These are phyloP conservation scores for Williopsis jadinii DNA, from an alignment of 1,139 yeast genomes.

Conservation along the genomic window DNA sequence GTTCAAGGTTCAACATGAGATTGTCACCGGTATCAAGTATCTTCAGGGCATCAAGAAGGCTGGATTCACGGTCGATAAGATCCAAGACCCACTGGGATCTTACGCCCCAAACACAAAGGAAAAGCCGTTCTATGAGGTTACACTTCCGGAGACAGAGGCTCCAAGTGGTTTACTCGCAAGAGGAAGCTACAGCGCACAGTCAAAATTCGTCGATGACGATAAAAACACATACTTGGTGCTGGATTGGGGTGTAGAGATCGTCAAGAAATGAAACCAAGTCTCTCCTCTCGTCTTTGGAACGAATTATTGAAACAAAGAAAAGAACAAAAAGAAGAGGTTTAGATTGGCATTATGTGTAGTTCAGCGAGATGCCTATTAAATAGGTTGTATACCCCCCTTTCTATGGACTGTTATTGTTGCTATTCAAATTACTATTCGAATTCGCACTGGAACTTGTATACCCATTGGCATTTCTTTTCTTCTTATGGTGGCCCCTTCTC, in stretches of 20 bases:
- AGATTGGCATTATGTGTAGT: too few species aligned
- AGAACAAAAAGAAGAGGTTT: too few species aligned
- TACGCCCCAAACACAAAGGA: conserved; percentile 85
- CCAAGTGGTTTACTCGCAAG: conserved; percentile 88
- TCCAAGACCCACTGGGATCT: conserved; percentile 85
- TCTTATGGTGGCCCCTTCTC: conserved; percentile 2
- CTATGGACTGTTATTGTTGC: too few species aligned
- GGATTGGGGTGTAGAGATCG: conserved; percentile 84
- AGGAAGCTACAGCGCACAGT: conserved; percentile 74
- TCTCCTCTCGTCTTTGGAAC: too few species aligned
- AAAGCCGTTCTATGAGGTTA: conserved; percentile 74
- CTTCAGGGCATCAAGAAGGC: conserved; percentile 80
- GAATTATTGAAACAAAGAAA: too few species aligned
- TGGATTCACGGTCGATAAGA: conserved; percentile 80
- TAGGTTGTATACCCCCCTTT: too few species aligned
- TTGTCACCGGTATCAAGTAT: conserved; percentile 85
- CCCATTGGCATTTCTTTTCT: conserved; percentile 2
- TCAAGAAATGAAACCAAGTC: conserved; percentile 23
- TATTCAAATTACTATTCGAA: too few species aligned
- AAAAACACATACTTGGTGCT: conserved; percentile 63
- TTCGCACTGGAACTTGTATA: too few species aligned
- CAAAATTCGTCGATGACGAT: conserved; percentile 87
- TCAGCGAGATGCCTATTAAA: too few species aligned
- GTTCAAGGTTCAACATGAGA: conserved; percentile 85
- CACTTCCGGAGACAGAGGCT: conserved; percentile 81